Evolutionary conservation across 2,329 filamentous ascomycete genomes (phyloP).

Genomic region (Verticillium isaacii): DNA sequence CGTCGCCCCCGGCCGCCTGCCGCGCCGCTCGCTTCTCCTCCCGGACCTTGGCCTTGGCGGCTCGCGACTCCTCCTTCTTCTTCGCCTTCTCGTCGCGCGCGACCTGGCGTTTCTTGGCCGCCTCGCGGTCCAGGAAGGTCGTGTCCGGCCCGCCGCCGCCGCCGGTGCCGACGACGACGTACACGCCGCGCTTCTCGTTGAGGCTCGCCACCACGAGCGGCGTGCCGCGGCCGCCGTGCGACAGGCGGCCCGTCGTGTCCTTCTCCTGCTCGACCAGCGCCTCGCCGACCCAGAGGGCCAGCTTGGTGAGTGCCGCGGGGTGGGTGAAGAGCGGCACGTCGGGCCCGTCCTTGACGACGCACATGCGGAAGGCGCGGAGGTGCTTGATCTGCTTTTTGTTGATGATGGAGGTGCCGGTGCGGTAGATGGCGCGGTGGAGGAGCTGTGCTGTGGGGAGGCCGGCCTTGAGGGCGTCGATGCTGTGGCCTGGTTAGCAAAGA

Average conservation of each 20-base stretch:
- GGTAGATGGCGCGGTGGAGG: conserved; percentile 86
- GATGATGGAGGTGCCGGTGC: conserved; percentile 84
- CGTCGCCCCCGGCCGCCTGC: conserved; percentile 38
- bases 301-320: conserved; percentile 85
- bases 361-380: conserved; percentile 88
- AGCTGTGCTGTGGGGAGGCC: conserved; percentile 82
- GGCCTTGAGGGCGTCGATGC: conserved; percentile 70
- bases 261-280: conserved; percentile 86
- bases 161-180: conserved; percentile 88
- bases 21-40: conserved; percentile 58
- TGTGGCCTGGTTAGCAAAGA: conserved; percentile 40
- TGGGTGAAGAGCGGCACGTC: conserved; percentile 91
- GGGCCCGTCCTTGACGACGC: conserved; percentile 89
- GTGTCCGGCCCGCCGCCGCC: conserved; percentile 75
- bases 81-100: conserved; percentile 60
- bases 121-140: conserved; percentile 63
- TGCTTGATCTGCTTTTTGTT: conserved; percentile 93
- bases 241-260: conserved; percentile 64
- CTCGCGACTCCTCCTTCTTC: conserved; percentile 53
- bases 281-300: conserved; percentile 91
- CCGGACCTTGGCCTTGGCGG: conserved; percentile 52
- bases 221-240: conserved; percentile 66
- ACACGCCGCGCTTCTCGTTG: conserved; percentile 81
- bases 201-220: conserved; percentile 87
- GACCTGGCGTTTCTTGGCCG: conserved; percentile 56